A percentile compares a stretch with the other conserved stretches of the same genome.
Conservation (phyloP, 2,329 filamentous ascomycete species). For the Thielaviopsis cerberus region DNA sequence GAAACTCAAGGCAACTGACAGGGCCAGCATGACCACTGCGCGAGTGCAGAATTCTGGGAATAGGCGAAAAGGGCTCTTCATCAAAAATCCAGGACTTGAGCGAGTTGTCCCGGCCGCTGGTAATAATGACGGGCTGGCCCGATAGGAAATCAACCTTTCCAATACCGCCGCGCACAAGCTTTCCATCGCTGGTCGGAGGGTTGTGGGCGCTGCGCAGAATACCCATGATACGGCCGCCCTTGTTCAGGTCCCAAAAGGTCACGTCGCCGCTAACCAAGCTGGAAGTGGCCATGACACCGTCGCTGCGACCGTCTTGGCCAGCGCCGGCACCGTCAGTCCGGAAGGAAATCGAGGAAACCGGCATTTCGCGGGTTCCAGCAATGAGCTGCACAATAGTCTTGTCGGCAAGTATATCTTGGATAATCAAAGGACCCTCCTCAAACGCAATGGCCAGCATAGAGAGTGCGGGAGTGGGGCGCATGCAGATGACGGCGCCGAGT, state of each 20-base stretch:
- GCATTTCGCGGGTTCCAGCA: slow-evolving; percentile 42
- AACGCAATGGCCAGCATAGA: slow-evolving; percentile 81
- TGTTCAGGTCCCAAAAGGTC: slow-evolving; percentile 89
- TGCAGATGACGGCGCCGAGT: slow-evolving; percentile 66
- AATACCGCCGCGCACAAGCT: slow-evolving; percentile 52
- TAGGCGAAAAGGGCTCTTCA: slow-evolving; percentile 69
- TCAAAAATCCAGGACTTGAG: slow-evolving; percentile 95
- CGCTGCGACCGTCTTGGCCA: slow-evolving; percentile 64
- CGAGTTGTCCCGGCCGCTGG: slow-evolving; percentile 81
- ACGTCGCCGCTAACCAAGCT: slow-evolving; percentile 66
- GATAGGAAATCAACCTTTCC: slow-evolving; percentile 76
- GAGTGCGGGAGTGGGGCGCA: slow-evolving; percentile 68
- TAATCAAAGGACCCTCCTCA: slow-evolving; percentile 54
- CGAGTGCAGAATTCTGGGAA: slow-evolving; percentile 68
- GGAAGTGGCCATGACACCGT: slow-evolving; percentile 87
- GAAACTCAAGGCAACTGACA: slow-evolving; percentile 63
- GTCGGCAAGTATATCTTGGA: slow-evolving; percentile 69
- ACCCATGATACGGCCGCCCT: slow-evolving; percentile 70
- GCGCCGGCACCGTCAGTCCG: slow-evolving; percentile 76
- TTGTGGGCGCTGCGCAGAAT: slow-evolving; percentile 78
- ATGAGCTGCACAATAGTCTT: slow-evolving; percentile 52
- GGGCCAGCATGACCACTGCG: slow-evolving; percentile 79
- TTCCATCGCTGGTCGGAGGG: slow-evolving; percentile 39
- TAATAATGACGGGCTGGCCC: slow-evolving; percentile 77
- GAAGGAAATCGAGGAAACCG: slow-evolving; percentile 72